Base-by-base conservation (phyloP, 805 yeast genomes). In the Wickerhamiella occidentalis region DNA sequence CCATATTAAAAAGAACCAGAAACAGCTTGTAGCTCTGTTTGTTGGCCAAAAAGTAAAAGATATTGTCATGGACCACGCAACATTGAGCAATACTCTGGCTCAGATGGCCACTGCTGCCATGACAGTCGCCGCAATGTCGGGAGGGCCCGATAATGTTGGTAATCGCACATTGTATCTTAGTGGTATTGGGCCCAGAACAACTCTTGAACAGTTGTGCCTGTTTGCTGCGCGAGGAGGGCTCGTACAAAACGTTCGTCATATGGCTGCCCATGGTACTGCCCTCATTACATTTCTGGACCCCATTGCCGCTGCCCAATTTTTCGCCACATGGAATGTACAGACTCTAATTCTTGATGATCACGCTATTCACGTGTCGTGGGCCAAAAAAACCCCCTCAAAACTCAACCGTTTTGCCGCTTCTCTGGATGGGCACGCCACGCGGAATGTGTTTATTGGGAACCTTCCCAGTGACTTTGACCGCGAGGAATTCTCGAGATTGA, bases 71-170 rank as follows among this genome's bases (percentile, higher is more conserved):
- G 78, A 82, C 23, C 81, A 85, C 51, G 79, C 79, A 50, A 82
- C 84, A 7, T 79, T 56, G 25, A 19, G 63, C 8, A 55, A 53
- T 13, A 68, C 69, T 1, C 72, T 88, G 50, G 84, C 90, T 35
- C 94, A 86, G 65, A 96, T 92, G 67, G 80, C 94, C 13, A 94
- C 94, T 35, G 96, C 96, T 1, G 96, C 97, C 6, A 95, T 95
- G n/a, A 90, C 94, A 33, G 88, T 90, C 59, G 95, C 96, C 1
- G 82, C 94, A 0, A 78, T 88, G 48, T 94, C 95, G 2, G 96
- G 96, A 12, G 96, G 96, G 21, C 85, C 90, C 22, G 79, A 79
- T 51, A 90, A 90, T 62, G 71, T 87, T 56, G 97, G 97, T 41
- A 90, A 90, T 63, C 74, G 98, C 64, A 88, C 96, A 0, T 88